phyloP scores from a whole-genome alignment of 1,284 basidiomycete species.

The Chalciporus piperatoides region DNA sequence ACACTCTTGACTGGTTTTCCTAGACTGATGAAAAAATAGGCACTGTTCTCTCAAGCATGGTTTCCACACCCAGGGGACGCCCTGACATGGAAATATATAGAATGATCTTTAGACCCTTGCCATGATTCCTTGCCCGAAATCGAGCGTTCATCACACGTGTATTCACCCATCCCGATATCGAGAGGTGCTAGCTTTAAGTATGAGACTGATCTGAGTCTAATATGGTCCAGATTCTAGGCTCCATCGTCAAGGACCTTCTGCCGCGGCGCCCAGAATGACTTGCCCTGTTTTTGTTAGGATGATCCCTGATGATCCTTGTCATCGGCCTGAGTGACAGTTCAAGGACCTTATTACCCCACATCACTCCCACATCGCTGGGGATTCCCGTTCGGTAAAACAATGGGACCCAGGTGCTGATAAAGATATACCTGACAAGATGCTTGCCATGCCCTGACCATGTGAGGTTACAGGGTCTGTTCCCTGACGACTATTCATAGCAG shows the following conservation, averaged over 20 bases:
- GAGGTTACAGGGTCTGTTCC: neutral
- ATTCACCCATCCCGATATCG: too few relatives aligned
- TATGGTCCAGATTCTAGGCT: too few relatives aligned
- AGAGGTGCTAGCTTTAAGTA: too few relatives aligned
- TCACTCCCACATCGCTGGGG: neutral
- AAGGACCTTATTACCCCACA: neutral
- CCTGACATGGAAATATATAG: neutral
- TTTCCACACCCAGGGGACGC: neutral
- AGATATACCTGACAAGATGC: too few relatives aligned
- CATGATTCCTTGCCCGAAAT: too few relatives aligned
- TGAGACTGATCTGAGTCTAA: too few relatives aligned
- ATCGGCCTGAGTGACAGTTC: neutral
- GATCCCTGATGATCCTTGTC: neutral
- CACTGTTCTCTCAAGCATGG: too few relatives aligned
- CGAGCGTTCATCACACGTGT: too few relatives aligned
- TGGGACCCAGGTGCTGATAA: neutral
- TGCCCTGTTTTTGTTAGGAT: neutral
- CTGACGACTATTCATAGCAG: conserved; percentile 4
- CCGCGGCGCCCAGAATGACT: neutral
- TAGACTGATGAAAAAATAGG: neutral
- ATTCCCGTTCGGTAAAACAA: neutral
- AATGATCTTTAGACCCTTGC: neutral
- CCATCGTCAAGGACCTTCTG: neutral
- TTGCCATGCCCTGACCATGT: neutral
- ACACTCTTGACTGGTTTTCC: too few relatives aligned